These are phyloP conservation scores for Canavalia gladiata DNA, from an alignment of 306 rosid genomes.

Conservation along the genomic window DNA sequence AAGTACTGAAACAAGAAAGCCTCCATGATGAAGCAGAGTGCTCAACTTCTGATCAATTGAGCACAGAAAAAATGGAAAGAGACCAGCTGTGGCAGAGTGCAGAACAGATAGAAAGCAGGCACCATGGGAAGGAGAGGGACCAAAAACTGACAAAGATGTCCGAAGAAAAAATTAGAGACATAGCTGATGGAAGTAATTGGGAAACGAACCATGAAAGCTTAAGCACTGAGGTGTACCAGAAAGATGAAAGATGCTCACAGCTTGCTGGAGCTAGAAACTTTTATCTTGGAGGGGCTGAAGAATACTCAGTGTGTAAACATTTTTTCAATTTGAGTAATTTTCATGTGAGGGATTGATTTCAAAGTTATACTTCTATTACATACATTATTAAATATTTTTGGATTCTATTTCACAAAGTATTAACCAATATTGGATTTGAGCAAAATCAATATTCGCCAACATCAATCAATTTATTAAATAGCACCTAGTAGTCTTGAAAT, in stretches of 20 bases:
- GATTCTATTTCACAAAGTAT: neutral
- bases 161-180: neutral
- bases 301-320: conserved; percentile 38
- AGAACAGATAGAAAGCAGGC: neutral
- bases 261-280: conserved; percentile 52
- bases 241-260: conserved; percentile 16
- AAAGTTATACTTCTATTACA: neutral
- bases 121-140: neutral
- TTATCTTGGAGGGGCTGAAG: conserved; percentile 48
- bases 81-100: neutral
- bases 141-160: neutral
- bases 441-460: neutral
- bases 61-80: neutral
- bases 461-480: neutral
- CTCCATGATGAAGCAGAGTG: conserved; percentile 28
- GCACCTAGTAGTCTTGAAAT: neutral
- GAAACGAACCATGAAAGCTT: conserved; percentile 27
- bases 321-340: conserved; percentile 43
- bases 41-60: conserved; percentile 22
- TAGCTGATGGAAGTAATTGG: neutral
- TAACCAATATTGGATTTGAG: neutral
- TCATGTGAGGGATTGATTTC: conserved; percentile 31
- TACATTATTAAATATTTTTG: neutral
- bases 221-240: neutral
- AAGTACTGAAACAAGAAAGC: conserved; percentile 39